Evolutionary conservation across 2,329 filamentous ascomycete genomes (phyloP).

Genomic region (Colletotrichum sp.): DNA sequence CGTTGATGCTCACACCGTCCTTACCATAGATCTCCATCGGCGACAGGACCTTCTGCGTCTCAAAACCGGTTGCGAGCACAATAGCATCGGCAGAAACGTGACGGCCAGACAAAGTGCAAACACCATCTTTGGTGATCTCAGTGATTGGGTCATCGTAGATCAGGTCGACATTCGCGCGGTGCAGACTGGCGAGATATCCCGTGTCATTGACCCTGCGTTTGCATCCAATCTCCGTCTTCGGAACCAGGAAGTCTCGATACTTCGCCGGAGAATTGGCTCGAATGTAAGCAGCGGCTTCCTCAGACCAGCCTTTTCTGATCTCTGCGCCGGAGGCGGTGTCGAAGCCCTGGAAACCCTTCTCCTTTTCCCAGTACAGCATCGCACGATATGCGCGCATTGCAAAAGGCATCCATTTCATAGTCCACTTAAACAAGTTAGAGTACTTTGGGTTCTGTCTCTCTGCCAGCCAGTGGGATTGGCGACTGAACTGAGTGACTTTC

Average conservation of each 20-base stretch:
- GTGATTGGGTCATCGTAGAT: conserved; percentile 24
- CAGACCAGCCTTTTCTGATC: background rate
- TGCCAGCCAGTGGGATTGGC: background rate
- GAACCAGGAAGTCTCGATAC: conserved; percentile 34
- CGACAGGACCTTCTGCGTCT: background rate
- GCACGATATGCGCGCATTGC: background rate
- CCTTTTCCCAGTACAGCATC: background rate
- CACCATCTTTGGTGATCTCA: conserved; percentile 27
- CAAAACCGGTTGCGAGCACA: background rate
- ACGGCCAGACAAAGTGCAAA: background rate
- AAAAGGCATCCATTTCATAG: conserved; percentile 26
- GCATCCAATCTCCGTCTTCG: conserved; percentile 36
- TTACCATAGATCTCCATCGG: background rate
- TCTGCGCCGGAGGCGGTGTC: background rate
- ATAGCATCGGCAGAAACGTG: background rate
- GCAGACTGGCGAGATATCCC: conserved; percentile 32
- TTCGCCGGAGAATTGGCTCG: conserved; percentile 24
- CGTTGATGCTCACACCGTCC: background rate
- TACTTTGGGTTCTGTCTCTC: background rate
- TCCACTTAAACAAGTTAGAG: conserved; percentile 17
- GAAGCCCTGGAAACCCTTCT: background rate
- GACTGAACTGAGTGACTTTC: conserved; percentile 2
- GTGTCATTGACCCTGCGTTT: conserved; percentile 40
- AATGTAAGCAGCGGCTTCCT: background rate
- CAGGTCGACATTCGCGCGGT: conserved; percentile 33